These are phyloP conservation scores for Detonula confervacea DNA, from an alignment of 352 stramenopile genomes.

Conservation along the genomic window DNA sequence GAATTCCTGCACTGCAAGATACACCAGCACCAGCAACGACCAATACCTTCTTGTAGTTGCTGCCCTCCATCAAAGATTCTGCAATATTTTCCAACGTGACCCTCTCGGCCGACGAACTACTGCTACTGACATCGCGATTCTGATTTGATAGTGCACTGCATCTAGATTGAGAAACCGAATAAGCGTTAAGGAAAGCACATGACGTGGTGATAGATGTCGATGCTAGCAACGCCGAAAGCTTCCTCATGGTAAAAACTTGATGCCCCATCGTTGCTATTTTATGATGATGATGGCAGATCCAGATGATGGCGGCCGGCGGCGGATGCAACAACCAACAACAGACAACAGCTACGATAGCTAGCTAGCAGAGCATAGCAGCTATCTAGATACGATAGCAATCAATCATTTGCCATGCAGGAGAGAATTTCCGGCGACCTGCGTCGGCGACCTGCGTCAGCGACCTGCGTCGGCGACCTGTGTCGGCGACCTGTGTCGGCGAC, in stretches of 20 bases:
- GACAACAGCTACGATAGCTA: too few species aligned
- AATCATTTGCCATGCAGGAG: too few species aligned
- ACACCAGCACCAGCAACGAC: conserved; percentile 90
- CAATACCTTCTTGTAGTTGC: conserved; percentile 40
- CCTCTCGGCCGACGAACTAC: conserved; percentile 14
- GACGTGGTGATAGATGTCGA: conserved; percentile 1
- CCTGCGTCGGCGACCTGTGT: too few species aligned
- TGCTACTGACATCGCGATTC: not conserved
- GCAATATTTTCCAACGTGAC: conserved; percentile 39
- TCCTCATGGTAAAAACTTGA: conserved; percentile 7
- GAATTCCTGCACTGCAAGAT: conserved; percentile 92
- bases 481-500: too few species aligned
- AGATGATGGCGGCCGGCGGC: too few species aligned
- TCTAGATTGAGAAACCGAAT: conserved; percentile 3
- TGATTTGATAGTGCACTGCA: conserved; percentile 12
- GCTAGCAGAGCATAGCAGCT: too few species aligned
- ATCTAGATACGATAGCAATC: too few species aligned
- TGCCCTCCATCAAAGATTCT: conserved; percentile 22
- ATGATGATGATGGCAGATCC: not conserved
- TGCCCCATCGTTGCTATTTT: not conserved
- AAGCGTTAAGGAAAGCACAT: conserved; percentile 5
- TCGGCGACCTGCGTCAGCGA: too few species aligned
- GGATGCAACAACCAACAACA: too few species aligned
- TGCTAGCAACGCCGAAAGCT: conserved; percentile 17
- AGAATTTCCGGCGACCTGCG: too few species aligned